These are phyloP conservation scores for Panus rudis DNA, from an alignment of 768 basidiomycete species.

Conservation along the genomic window DNA sequence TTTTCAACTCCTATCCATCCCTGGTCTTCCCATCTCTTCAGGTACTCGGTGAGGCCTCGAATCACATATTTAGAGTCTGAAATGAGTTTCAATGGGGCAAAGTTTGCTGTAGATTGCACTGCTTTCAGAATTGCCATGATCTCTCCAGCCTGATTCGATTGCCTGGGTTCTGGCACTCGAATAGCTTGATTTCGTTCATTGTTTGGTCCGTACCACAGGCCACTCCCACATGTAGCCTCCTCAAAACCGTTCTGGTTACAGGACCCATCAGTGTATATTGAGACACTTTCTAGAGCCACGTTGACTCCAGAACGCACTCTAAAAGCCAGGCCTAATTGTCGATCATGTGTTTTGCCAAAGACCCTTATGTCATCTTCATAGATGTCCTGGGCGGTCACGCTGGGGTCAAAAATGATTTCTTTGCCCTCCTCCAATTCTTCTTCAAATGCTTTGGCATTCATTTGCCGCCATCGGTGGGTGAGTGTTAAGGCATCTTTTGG, in stretches of 20 bases:
- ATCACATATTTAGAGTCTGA: conserved; percentile 10
- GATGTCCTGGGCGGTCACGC: too few species aligned
- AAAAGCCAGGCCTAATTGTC: too few species aligned
- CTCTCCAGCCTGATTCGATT: conserved; percentile 14
- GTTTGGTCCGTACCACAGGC: conserved; percentile 7
- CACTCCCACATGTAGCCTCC: conserved; percentile 15
- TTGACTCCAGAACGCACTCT: too few species aligned
- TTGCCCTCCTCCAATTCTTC: not conserved
- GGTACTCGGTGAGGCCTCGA: conserved; percentile 6
- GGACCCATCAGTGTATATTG: conserved; percentile 23
- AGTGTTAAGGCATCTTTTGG: not conserved
- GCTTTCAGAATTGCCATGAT: conserved; percentile 1
- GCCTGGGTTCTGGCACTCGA: not conserved
- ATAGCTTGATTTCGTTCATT: not conserved
- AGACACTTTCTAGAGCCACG: too few species aligned
- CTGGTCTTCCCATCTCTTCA: conserved; percentile 7
- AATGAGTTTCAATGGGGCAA: not conserved
- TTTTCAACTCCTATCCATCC: conserved; percentile 12
- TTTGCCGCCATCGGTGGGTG: not conserved
- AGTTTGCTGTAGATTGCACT: not conserved
- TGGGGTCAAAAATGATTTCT: too few species aligned
- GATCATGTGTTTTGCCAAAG: too few species aligned
- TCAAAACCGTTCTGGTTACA: conserved; percentile 15
- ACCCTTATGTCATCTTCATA: too few species aligned
- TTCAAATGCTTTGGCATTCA: not conserved